Percentiles rank a stretch among this genome's conserved stretches.
These are phyloP conservation scores for Magnusiomyces fungicola DNA, from an alignment of 1,139 yeast genomes.

Conservation along the genomic window DNA sequence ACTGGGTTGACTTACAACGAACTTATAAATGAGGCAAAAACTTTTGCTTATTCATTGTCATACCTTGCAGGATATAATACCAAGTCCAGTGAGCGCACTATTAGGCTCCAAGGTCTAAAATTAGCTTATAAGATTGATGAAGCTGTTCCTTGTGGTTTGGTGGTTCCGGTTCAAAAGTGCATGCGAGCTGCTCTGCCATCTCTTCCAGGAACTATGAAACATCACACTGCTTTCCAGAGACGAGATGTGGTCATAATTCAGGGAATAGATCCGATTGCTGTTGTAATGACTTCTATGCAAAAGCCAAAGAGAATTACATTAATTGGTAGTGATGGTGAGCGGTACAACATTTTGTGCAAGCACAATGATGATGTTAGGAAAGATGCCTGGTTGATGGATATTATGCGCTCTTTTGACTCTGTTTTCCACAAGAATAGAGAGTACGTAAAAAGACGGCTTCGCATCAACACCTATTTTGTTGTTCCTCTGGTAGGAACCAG, in stretches of 20 bases:
- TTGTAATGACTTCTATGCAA: conserved; percentile 73
- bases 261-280: conserved; percentile 52
- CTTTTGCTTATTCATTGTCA: neutral
- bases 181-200: conserved; percentile 63
- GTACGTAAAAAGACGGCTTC: conserved; percentile 62
- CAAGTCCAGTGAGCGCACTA: neutral
- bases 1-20: neutral
- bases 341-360: conserved; percentile 73
- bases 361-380: conserved; percentile 87
- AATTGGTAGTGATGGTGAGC: conserved; percentile 67
- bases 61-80: neutral
- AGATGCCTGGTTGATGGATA: conserved; percentile 91
- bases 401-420: conserved; percentile 80
- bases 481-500: conserved; percentile 78
- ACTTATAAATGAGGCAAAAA: neutral
- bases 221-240: conserved; percentile 48
- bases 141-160: conserved; percentile 56
- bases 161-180: conserved; percentile 73
- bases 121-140: too few species aligned
- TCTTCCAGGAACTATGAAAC: conserved; percentile 29
- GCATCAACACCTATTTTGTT: conserved; percentile 79
- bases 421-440: conserved; percentile 59
- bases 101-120: conserved; percentile 38
- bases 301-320: conserved; percentile 75
- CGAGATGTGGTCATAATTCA: conserved; percentile 46